Evolutionary conservation across 2,329 filamentous ascomycete genomes (phyloP), one percentile per base, ranked within the genome.

Genomic region (Talaromyces islandicus): DNA sequence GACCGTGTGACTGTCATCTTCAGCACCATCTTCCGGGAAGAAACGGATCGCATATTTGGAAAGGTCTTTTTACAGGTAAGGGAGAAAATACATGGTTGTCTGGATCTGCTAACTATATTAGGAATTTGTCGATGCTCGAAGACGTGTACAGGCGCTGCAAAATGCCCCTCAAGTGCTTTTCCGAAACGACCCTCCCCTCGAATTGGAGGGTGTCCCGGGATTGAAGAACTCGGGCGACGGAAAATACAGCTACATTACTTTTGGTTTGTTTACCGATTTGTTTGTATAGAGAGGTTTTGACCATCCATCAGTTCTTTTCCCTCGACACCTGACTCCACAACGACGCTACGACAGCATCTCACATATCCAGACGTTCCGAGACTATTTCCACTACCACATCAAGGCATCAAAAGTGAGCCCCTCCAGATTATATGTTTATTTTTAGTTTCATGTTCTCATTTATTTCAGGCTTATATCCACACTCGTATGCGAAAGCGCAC

Each of bases 351-450:
- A 97, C 66, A 92, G 95, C 73, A 99, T 99, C 68, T 97, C 92
- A 56, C 95, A 99, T 75, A 97, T 99, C 70, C 95, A 99, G 79
- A 99, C 94, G 14, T 99, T 99, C 90, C 90, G 94, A 67, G 94
- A 99, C 74, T 99, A 99, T 78, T 99, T 99, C 83, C 94, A 99
- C 77, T 99, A 99, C 77, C 94, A 99, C 78, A 99, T 99, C 79
- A 99, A 99, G 80, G 95, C 94, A 30, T 97, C 92, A 64, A 99
- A 99, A 83, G 85, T 87, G 75, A 57, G 46, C n/a, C 24, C 56
- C 50, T 3, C 14, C 25, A 25, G 19, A 30, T n/a, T 57, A 61
- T 19, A 4, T 25, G 27, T 19, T n/a, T 30, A 46, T 52, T 17
- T 60, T 60, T 30, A n/a, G 38, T 65, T 57, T 21, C 43, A 24